These are phyloP conservation scores for Leishmania aethiopica DNA, from an alignment of 208 protist genomes.

Conservation along the genomic window DNA sequence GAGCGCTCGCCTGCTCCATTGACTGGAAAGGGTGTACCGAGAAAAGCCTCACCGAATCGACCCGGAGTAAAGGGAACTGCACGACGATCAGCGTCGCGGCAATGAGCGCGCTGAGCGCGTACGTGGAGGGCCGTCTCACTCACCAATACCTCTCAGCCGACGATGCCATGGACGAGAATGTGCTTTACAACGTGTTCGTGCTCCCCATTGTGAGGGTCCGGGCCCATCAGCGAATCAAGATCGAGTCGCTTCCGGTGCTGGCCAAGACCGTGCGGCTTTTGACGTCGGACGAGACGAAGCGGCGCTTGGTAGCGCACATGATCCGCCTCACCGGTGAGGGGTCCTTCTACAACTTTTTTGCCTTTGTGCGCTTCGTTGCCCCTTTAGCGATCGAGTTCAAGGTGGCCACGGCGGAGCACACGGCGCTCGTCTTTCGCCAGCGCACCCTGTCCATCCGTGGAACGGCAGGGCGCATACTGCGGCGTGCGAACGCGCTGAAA, in stretches of 20 bases:
- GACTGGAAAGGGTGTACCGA: slow-evolving; percentile 15
- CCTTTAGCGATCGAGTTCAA: slow-evolving; percentile 29
- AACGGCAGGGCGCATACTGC: background rate
- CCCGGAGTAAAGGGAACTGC: slow-evolving; percentile 3
- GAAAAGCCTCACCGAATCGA: background rate
- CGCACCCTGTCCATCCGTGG: slow-evolving; percentile 30
- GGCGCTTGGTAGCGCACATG: background rate
- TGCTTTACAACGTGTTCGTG: slow-evolving; percentile 25
- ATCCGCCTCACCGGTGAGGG: background rate
- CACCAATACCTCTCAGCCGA: background rate
- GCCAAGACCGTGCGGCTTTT: background rate
- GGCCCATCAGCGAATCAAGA: background rate
- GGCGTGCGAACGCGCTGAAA: slow-evolving; percentile 1
- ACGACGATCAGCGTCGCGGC: background rate
- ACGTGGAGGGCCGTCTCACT: slow-evolving; percentile 2
- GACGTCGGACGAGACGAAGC: background rate
- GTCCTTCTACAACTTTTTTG: slow-evolving; percentile 12
- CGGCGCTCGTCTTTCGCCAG: slow-evolving; percentile 42
- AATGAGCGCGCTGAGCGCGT: background rate
- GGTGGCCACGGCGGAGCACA: slow-evolving; percentile 29
- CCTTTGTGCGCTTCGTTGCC: slow-evolving; percentile 48
- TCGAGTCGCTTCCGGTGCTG: background rate
- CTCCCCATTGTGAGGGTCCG: background rate
- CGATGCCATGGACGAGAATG: slow-evolving; percentile 10
- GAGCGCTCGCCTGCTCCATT: slow-evolving; percentile 11